phyloP scores from a whole-genome alignment of 176 grass and related monocot species.

The Triticum timopheevii region DNA sequence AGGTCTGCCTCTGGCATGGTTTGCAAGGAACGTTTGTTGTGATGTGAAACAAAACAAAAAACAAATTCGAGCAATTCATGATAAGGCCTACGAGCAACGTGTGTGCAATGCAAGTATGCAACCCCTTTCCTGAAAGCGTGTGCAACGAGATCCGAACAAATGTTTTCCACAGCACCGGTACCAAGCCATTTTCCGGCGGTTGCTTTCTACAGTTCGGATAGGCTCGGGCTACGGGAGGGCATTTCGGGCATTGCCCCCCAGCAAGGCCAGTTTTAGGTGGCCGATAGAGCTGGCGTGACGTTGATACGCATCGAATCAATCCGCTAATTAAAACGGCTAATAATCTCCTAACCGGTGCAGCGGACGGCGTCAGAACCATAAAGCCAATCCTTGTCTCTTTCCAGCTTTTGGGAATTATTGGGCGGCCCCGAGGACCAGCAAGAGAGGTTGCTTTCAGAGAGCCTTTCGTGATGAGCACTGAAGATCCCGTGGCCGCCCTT shows the following conservation, averaged over 20 bases:
- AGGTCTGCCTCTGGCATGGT: background rate
- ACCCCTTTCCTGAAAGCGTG: background rate
- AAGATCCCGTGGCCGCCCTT: background rate
- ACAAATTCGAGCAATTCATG: background rate
- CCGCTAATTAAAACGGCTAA: constrained; percentile 34
- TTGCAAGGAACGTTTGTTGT: background rate
- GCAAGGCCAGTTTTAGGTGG: constrained; percentile 14
- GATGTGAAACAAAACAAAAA: background rate
- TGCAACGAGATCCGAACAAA: background rate
- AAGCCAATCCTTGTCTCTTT: constrained; percentile 54
- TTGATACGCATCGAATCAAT: constrained; percentile 29
- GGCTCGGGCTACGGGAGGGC: background rate
- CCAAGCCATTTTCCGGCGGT: background rate
- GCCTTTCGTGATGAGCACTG: background rate
- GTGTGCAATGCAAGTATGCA: background rate
- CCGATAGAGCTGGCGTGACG: background rate
- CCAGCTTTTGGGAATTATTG: constrained; percentile 17
- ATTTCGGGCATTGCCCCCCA: background rate
- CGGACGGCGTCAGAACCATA: constrained; percentile 20
- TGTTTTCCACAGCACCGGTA: background rate
- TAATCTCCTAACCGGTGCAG: constrained; percentile 31
- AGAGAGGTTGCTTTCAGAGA: constrained; percentile 24
- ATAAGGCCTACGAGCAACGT: background rate
- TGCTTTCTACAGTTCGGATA: background rate
- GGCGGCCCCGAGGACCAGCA: background rate